Evolutionary conservation across 2,329 filamentous ascomycete species (phyloP).

Genomic region (Diaporthe sp.): DNA sequence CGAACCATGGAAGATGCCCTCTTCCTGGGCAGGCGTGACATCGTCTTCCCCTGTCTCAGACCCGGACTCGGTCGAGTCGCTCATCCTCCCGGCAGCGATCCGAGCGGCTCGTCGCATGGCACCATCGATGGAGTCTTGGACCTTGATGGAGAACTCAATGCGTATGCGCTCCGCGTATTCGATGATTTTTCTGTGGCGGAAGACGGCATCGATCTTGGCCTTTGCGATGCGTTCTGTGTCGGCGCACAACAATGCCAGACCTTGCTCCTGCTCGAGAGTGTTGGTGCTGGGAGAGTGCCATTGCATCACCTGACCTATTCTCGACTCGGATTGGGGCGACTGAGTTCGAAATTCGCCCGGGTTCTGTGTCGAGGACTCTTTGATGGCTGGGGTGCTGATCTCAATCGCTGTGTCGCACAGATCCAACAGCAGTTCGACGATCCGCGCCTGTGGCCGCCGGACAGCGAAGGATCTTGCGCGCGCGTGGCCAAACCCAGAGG

Average conservation of each 20-base stretch:
- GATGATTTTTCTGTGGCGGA: conserved; percentile 91
- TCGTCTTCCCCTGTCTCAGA: conserved; percentile 62
- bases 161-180: conserved; percentile 97
- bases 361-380: conserved; percentile 78
- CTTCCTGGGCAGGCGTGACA: conserved; percentile 62
- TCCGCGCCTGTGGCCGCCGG: conserved; percentile 88
- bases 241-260: conserved; percentile 86
- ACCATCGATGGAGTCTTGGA: conserved; percentile 95
- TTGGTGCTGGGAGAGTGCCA: conserved; percentile 97
- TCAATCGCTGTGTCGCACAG: conserved; percentile 96
- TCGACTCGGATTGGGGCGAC: conserved; percentile 94
- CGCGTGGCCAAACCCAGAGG: conserved; percentile 81
- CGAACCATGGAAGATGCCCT: conserved; percentile 69
- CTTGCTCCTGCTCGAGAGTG: conserved; percentile 93
- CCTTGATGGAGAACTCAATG: conserved; percentile 90
- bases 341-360: conserved; percentile 89
- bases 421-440: conserved; percentile 94
- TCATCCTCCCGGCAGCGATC: conserved; percentile 87
- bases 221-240: conserved; percentile 90
- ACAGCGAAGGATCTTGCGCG: conserved; percentile 92
- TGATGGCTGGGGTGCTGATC: conserved; percentile 93
- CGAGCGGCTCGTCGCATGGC: conserved; percentile 90
- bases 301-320: conserved; percentile 93
- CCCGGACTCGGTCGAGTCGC: conserved; percentile 79
- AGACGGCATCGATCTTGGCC: conserved; percentile 92